phyloP scores from a whole-genome alignment of 2,329 filamentous ascomycete genomes.

The Tricladium varicosporioides region DNA sequence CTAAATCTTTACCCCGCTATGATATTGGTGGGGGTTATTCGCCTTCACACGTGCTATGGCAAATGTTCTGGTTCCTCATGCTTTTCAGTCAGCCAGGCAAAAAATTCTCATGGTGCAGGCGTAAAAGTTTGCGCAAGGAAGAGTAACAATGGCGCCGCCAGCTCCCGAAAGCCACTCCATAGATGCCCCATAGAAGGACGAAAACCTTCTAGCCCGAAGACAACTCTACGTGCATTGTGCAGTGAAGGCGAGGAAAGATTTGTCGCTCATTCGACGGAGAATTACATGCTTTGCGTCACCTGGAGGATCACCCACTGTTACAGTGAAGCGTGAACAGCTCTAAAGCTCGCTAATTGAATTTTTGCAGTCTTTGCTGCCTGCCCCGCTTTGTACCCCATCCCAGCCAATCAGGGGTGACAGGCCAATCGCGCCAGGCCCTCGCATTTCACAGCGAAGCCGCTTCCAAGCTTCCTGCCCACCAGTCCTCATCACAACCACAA shows the following conservation, averaged over 20 bases:
- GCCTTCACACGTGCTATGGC: neutral
- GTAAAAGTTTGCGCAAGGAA: neutral
- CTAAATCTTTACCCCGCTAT: neutral
- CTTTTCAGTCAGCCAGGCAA: neutral
- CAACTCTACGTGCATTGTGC: neutral
- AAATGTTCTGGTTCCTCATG: neutral
- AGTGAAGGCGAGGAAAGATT: neutral
- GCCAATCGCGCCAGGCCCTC: neutral
- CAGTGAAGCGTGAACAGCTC: neutral
- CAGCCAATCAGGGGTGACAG: neutral
- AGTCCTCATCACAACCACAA: neutral
- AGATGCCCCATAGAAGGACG: neutral
- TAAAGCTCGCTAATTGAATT: neutral
- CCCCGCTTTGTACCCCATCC: neutral
- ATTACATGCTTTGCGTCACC: neutral
- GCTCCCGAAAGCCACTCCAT: no score
- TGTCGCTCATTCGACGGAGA: neutral
- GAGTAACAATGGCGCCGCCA: neutral
- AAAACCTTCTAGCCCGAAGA: neutral
- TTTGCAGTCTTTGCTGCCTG: neutral
- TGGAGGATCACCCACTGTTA: neutral
- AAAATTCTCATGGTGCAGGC: neutral
- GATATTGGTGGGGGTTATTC: neutral
- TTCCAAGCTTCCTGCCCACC: neutral
- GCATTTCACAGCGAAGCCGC: neutral